Conservation (phyloP, 2,329 filamentous ascomycete species). For the Apiospora hydei region DNA sequence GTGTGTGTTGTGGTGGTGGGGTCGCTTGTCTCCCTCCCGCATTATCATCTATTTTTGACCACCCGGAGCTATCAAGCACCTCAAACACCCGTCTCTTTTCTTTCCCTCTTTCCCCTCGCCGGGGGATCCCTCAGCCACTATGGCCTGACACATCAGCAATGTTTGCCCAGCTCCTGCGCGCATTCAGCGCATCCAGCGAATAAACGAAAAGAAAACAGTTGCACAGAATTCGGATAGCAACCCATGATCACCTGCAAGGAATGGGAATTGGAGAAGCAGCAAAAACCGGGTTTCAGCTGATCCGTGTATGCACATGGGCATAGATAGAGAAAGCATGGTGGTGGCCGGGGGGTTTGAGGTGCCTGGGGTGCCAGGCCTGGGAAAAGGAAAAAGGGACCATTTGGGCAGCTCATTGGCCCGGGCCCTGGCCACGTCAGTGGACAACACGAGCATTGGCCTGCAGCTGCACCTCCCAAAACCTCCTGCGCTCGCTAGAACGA, state of each 20-base stretch:
- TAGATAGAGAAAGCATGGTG: background rate
- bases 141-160: background rate
- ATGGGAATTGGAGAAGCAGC: background rate
- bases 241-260: constrained; percentile 9
- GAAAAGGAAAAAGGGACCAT: background rate
- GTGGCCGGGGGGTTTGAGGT: background rate
- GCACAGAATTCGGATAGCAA: constrained; percentile 3
- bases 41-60: constrained; percentile 17
- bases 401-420: constrained; percentile 17
- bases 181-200: background rate
- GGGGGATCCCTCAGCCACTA: background rate
- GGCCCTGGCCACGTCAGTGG: constrained; percentile 18
- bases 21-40: constrained; percentile 4
- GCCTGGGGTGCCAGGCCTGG: background rate
- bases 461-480: background rate
- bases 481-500: background rate
- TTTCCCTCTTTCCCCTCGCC: background rate
- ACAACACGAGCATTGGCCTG: constrained; percentile 22
- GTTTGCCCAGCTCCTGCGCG: background rate
- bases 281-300: constrained; percentile 9
- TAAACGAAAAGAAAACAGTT: background rate
- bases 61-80: constrained; percentile 14
- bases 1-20: background rate
- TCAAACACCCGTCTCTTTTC: constrained; percentile 1
- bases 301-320: constrained; percentile 14